These are phyloP conservation scores for Phellopilus nigrolimitatus DNA, from an alignment of 1,284 basidiomycete genomes.

Conservation along the genomic window DNA sequence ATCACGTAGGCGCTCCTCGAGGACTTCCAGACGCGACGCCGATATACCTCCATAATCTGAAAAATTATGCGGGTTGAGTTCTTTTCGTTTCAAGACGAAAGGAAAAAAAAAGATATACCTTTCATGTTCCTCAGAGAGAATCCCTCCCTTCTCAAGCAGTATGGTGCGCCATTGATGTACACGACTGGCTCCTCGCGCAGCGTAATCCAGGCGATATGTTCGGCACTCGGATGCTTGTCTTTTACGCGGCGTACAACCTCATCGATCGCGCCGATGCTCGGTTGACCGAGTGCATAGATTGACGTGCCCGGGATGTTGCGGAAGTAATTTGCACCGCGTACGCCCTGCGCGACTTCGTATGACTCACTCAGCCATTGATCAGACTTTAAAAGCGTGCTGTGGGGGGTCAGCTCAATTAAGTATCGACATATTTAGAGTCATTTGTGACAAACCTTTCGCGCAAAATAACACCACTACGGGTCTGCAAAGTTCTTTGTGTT, in stretches of 20 bases:
- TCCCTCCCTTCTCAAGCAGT: constrained; percentile 73
- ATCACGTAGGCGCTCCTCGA: constrained; percentile 88
- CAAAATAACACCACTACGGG: constrained; percentile 90
- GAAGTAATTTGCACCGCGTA: constrained; percentile 95
- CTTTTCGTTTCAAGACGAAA: constrained; percentile 10
- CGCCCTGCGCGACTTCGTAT: constrained; percentile 52
- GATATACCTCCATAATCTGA: constrained; percentile 92
- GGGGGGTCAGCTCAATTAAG: neutral
- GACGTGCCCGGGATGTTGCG: constrained; percentile 79
- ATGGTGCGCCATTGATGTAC: constrained; percentile 86
- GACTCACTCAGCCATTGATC: constrained; percentile 85
- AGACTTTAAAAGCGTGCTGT: constrained; percentile 82
- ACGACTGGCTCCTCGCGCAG: constrained; percentile 93
- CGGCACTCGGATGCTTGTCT: constrained; percentile 53
- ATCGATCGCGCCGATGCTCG: constrained; percentile 86
- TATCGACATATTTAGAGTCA: neutral
- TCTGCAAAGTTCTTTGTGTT: constrained; percentile 38
- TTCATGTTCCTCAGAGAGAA: constrained; percentile 86
- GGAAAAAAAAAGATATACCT: constrained; percentile 38
- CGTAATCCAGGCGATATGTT: constrained; percentile 86
- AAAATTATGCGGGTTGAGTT: neutral
- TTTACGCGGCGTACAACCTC: constrained; percentile 76
- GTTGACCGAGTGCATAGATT: constrained; percentile 91
- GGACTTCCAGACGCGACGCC: constrained; percentile 75
- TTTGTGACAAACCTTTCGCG: constrained; percentile 63